Conservation (phyloP, 805 yeast species). For the Candida vartiovaarae region DNA sequence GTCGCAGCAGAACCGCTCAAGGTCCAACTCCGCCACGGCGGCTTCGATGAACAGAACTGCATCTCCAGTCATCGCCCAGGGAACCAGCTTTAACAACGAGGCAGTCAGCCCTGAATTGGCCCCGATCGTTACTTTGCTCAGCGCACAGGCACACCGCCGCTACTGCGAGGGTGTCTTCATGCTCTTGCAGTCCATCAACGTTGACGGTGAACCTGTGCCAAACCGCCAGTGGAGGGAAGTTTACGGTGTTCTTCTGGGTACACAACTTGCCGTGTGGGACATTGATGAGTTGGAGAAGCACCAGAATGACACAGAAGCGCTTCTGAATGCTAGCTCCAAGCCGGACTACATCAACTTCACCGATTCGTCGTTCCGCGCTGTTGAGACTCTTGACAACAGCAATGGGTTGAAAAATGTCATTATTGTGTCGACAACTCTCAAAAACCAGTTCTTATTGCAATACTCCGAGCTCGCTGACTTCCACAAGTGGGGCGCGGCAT, state of each 20-base stretch:
- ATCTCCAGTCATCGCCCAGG: background rate
- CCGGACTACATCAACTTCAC: constrained; percentile 88
- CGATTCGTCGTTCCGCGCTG: constrained; percentile 79
- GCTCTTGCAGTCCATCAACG: constrained; percentile 64
- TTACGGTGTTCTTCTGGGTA: constrained; percentile 85
- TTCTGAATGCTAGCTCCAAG: constrained; percentile 54
- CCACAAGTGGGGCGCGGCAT: constrained; percentile 74
- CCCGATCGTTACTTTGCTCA: constrained; percentile 67
- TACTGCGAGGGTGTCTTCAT: constrained; percentile 72
- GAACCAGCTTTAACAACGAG: constrained; percentile 8
- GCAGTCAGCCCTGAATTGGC: constrained; percentile 32
- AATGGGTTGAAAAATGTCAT: constrained; percentile 68
- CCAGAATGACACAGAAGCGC: constrained; percentile 35
- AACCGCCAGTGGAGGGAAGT: constrained; percentile 88
- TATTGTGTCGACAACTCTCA: constrained; percentile 84
- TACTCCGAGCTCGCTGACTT: constrained; percentile 59
- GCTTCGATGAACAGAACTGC: background rate
- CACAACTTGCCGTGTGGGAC: constrained; percentile 90
- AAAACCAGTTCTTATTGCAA: constrained; percentile 80
- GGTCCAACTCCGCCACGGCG: constrained; percentile 12
- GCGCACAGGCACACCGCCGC: constrained; percentile 70
- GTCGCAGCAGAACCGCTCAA: constrained; percentile 7
- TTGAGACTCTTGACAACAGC: constrained; percentile 53
- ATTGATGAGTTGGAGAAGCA: constrained; percentile 55
- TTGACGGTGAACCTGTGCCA: constrained; percentile 76